Evolutionary conservation across 2,329 filamentous ascomycete species (phyloP).

Genomic region (Dendrostoma leiphaemia): DNA sequence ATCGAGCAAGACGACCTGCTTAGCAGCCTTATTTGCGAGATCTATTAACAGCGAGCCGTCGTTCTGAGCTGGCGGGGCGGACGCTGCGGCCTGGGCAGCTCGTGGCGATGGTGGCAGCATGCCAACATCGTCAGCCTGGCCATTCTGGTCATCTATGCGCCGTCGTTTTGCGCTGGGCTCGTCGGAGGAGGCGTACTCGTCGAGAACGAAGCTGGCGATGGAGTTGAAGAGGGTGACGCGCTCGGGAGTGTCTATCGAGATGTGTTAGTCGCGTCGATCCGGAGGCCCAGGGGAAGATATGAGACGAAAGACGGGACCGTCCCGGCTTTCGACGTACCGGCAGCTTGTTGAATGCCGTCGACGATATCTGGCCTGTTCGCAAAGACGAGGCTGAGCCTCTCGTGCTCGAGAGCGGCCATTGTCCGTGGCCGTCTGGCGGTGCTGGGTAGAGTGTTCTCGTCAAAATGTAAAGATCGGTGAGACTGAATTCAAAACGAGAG

Average conservation of each 20-base stretch:
- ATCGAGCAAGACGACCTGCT: conserved; percentile 54
- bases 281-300: background rate
- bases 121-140: conserved; percentile 1
- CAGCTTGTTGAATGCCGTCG: conserved; percentile 49
- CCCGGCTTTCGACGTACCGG: conserved; percentile 38
- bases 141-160: conserved; percentile 18
- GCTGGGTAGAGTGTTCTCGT: too few relatives aligned
- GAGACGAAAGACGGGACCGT: background rate
- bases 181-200: conserved; percentile 2
- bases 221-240: conserved; percentile 55
- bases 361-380: conserved; percentile 56
- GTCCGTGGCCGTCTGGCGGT: background rate
- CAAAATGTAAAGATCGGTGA: background rate
- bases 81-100: background rate
- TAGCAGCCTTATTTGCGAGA: conserved; percentile 34
- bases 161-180: conserved; percentile 18
- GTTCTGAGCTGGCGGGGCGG: conserved; percentile 2
- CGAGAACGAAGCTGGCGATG: conserved; percentile 19
- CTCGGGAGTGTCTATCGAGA: conserved; percentile 45
- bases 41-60: conserved; percentile 18
- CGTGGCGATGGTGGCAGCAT: conserved; percentile 3
- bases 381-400: conserved; percentile 52
- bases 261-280: background rate
- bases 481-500: background rate
- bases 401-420: conserved; percentile 41